Evolutionary conservation across 2,329 filamentous ascomycete species (phyloP), one percentile per base, ranked within the genome.

Genomic region (Neophaeococcomyces aloes): DNA sequence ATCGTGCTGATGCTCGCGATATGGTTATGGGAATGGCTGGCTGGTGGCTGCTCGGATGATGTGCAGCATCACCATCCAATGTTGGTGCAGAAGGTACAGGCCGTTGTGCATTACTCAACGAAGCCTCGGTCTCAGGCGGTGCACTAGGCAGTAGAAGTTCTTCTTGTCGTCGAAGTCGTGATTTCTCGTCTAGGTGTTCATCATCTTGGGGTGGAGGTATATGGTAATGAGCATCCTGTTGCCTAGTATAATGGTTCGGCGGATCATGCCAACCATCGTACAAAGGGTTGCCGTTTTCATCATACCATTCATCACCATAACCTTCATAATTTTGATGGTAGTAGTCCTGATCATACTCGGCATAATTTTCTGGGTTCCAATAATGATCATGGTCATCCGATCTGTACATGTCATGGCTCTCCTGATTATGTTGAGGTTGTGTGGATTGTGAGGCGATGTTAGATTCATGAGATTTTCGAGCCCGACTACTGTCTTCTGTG

Each of bases 141-240:
- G 80, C 79, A 57, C 87, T 94, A 2, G 89, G 89, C 17, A 95
- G 64, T 4, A 95, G 66, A 36, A 80, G 75, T 52, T 81, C 75
- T 64, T 95, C 88, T 31, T 86, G 86, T 46, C 77, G 76, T 36
- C 81, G 76, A 46, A 91, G 65, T 38, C 81, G 79, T 47, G 93
- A 81, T 62, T 95, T 95, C 51, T 96, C 91, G 10, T 81, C 78
- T 25, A 87, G 65, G 3, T 67, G 71, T 47, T 75, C 74, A 44
- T 86, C 78, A 59, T 53, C 75, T 72, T 44, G 71, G 61, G 39
- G 75, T 65, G 51, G 69, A 56, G 58, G 54, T 13, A 59, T 34
- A 47, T 56, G 54, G 7, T 41, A 27, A 15, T 35, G 43, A 25
- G 11, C 21, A 33, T 23, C 10, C 36, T 33, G 31, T 33, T n/a